A percentile compares a stretch with the other conserved stretches of the same genome.
Evolutionary conservation across 2,329 filamentous ascomycete species (phyloP).

Genomic region (Phaeosphaeriaceae sp.): DNA sequence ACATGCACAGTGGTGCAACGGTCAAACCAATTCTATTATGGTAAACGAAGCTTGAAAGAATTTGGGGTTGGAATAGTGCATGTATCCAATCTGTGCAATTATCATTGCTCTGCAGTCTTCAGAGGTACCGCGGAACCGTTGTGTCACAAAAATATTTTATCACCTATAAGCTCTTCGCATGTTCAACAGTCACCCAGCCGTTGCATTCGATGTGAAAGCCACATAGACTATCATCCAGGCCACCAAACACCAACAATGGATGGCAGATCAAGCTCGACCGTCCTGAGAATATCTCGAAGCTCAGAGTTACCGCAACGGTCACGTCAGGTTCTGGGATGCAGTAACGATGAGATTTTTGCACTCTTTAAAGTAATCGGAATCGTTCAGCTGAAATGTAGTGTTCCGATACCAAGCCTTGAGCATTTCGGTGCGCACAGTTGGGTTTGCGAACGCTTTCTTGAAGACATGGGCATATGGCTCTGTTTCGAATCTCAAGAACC

Average conservation of each 20-base stretch:
- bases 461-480: neutral
- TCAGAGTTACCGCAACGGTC: neutral
- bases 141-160: no score
- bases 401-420: neutral
- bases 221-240: no score
- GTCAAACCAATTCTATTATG: slow-evolving; percentile 54
- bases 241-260: no score
- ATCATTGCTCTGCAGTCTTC: neutral
- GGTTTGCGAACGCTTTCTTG: neutral
- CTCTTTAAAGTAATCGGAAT: no score
- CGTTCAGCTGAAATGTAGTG: neutral
- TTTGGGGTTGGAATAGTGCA: neutral
- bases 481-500: no score
- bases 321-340: no score
- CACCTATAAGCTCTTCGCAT: no score
- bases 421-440: neutral
- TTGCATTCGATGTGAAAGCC: no score
- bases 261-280: neutral
- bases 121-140: no score
- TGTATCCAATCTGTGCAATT: neutral
- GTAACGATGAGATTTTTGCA: no score
- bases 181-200: no score
- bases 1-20: slow-evolving; percentile 51
- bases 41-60: slow-evolving; percentile 22
- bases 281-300: neutral